Percentiles rank a stretch among this genome's conserved stretches.
Evolutionary conservation across 768 basidiomycete genomes (phyloP).

Genomic region (Rhizopogon sp.): DNA sequence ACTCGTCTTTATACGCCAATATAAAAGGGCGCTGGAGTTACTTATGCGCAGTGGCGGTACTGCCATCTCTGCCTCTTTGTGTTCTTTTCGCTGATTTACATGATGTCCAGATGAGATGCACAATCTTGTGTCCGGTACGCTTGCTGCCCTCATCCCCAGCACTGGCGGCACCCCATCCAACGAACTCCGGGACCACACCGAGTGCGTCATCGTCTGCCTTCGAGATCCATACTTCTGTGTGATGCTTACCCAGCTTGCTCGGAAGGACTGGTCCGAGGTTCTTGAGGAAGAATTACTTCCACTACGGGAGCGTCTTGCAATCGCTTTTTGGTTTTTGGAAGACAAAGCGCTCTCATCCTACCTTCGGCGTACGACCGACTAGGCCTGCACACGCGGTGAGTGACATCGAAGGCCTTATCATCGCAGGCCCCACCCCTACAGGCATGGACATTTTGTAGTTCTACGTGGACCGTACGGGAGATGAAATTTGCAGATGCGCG

Average conservation of each 20-base stretch:
- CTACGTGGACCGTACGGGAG: conserved; percentile 39
- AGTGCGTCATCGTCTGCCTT: conserved; percentile 63
- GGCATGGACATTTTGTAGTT: conserved; percentile 70
- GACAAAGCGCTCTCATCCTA: conserved; percentile 66
- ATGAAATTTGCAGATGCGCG: conserved; percentile 49
- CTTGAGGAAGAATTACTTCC: conserved; percentile 75
- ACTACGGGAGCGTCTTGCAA: conserved; percentile 76
- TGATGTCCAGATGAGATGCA: conserved; percentile 60
- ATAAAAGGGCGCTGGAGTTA: conserved; percentile 62
- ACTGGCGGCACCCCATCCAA: conserved; percentile 30
- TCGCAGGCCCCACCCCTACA: conserved; percentile 65
- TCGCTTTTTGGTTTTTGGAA: conserved; percentile 80
- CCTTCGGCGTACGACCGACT: conserved; percentile 55
- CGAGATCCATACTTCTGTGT: conserved; percentile 81
- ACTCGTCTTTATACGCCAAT: conserved; percentile 67
- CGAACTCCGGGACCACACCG: conserved; percentile 70
- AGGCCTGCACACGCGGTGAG: conserved; percentile 53
- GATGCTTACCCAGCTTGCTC: conserved; percentile 68
- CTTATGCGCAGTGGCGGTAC: conserved; percentile 77
- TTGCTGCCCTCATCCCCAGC: conserved; percentile 58
- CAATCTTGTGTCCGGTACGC: conserved; percentile 78
- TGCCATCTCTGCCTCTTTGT: conserved; percentile 7
- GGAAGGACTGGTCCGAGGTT: conserved; percentile 76
- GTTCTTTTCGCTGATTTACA: not conserved
- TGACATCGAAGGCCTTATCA: conserved; percentile 69